Evolutionary conservation across 1,284 basidiomycete species (phyloP).

Genomic region (Phaffia rhodozyma): DNA sequence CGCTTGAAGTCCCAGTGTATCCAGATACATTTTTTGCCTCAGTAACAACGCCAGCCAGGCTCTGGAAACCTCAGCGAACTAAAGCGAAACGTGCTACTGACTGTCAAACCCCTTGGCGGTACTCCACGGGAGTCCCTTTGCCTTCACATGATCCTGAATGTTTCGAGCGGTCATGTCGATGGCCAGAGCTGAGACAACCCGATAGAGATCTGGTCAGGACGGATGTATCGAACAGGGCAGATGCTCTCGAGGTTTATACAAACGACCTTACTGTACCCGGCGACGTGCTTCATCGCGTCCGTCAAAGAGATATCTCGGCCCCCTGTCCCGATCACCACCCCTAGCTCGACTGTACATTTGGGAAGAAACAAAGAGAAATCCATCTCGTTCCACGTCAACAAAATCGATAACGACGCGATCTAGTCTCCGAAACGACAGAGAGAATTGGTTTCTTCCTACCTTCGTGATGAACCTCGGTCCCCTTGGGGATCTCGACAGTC

Average conservation of each 20-base stretch:
- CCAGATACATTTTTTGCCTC: too few relatives aligned
- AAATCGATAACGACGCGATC: too few relatives aligned
- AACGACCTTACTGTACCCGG: conserved; percentile 68
- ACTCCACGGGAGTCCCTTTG: conserved; percentile 86
- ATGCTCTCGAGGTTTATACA: too few relatives aligned
- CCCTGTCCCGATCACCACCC: conserved; percentile 79
- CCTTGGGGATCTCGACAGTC: conserved; percentile 72
- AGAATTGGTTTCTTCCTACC: too few relatives aligned
- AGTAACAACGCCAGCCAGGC: too few relatives aligned
- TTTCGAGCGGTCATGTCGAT: conserved; percentile 95
- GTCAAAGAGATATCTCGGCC: conserved; percentile 67
- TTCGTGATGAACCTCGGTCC: conserved; percentile 80
- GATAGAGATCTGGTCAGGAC: too few relatives aligned
- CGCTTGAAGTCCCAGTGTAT: too few relatives aligned
- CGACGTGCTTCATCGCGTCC: conserved; percentile 64
- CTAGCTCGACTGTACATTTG: conserved; percentile 67
- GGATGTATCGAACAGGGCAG: too few relatives aligned
- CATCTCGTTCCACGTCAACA: neutral
- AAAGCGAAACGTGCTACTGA: too few relatives aligned
- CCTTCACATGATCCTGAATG: conserved; percentile 85
- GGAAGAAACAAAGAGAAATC: neutral
- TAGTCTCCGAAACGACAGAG: neutral
- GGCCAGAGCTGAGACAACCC: conserved; percentile 80
- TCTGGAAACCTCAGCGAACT: too few relatives aligned
- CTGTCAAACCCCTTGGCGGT: conserved; percentile 83